Evolutionary conservation across 2,329 filamentous ascomycete species (phyloP).

Genomic region (Alternaria alternata): DNA sequence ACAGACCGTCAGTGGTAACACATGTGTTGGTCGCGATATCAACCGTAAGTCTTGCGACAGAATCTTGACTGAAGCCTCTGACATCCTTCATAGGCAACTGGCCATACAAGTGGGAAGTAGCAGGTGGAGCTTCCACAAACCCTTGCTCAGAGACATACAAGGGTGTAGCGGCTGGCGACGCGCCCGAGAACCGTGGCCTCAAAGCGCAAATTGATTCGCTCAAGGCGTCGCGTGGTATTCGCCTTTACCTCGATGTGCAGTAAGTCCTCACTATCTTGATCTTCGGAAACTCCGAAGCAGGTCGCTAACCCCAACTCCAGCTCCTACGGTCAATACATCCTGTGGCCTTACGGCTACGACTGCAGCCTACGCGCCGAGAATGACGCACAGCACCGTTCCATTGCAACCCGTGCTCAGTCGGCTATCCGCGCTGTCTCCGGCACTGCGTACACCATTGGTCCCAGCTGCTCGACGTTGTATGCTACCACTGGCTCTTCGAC

Average conservation of each 20-base stretch:
- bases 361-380: conserved; percentile 60
- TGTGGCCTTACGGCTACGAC: conserved; percentile 65
- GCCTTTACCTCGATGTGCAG: conserved; percentile 71
- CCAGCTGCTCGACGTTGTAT: conserved; percentile 68
- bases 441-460: conserved; percentile 55
- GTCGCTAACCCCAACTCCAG: neutral
- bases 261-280: conserved; percentile 52
- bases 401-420: conserved; percentile 58
- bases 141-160: conserved; percentile 51
- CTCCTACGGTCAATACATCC: conserved; percentile 44
- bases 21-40: conserved; percentile 49
- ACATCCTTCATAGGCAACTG: conserved; percentile 34
- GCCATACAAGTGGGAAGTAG: conserved; percentile 48
- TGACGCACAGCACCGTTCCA: conserved; percentile 57
- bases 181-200: conserved; percentile 52
- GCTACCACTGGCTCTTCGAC: conserved; percentile 57
- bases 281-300: no score
- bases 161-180: conserved; percentile 42
- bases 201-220: conserved; percentile 53
- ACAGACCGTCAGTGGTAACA: conserved; percentile 40
- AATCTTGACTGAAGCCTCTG: neutral
- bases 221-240: conserved; percentile 58
- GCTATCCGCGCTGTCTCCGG: conserved; percentile 65
- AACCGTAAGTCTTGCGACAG: conserved; percentile 33
- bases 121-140: conserved; percentile 47